A percentile compares a stretch with the other conserved stretches of the same genome.
These are phyloP conservation scores for Skeletonema menzelii DNA, from an alignment of 108 stramenopile species.

Conservation along the genomic window DNA sequence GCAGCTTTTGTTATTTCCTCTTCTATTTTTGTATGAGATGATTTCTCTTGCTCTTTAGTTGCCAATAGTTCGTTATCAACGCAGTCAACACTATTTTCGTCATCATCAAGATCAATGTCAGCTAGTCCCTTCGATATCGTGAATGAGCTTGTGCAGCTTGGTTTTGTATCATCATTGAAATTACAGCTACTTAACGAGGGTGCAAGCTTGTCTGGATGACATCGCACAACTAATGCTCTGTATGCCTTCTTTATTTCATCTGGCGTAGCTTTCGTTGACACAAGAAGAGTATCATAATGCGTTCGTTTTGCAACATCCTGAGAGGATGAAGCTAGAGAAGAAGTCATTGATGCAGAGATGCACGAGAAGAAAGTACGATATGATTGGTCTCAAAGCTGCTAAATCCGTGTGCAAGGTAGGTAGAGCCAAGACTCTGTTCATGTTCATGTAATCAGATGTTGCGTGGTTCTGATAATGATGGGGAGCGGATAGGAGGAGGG, in stretches of 20 bases:
- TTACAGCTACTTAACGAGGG: neutral
- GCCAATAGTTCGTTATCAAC: neutral
- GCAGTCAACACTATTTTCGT: neutral
- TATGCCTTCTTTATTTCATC: slow-evolving; percentile 80
- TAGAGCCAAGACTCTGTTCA: no score
- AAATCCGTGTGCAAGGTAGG: no score
- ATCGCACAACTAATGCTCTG: slow-evolving; percentile 51
- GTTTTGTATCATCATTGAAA: slow-evolving; percentile 3
- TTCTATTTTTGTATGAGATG: slow-evolving; percentile 7
- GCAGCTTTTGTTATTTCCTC: slow-evolving; percentile 4
- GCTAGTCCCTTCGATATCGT: slow-evolving; percentile 5
- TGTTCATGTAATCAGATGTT: no score
- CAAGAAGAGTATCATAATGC: slow-evolving; percentile 78
- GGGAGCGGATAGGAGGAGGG: no score
- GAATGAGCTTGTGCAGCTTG: neutral
- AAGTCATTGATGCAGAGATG: neutral
- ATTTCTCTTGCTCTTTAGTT: slow-evolving; percentile 2
- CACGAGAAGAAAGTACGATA: neutral
- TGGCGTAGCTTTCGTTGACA: slow-evolving; percentile 55
- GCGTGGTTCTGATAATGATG: no score
- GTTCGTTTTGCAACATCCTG: slow-evolving; percentile 17
- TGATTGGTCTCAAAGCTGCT: no score
- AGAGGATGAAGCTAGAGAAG: neutral
- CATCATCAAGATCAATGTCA: slow-evolving; percentile 33
- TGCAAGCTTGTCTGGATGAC: slow-evolving; percentile 70